Conservation (phyloP, 768 basidiomycete genomes). For the Pleurotus djamor region DNA sequence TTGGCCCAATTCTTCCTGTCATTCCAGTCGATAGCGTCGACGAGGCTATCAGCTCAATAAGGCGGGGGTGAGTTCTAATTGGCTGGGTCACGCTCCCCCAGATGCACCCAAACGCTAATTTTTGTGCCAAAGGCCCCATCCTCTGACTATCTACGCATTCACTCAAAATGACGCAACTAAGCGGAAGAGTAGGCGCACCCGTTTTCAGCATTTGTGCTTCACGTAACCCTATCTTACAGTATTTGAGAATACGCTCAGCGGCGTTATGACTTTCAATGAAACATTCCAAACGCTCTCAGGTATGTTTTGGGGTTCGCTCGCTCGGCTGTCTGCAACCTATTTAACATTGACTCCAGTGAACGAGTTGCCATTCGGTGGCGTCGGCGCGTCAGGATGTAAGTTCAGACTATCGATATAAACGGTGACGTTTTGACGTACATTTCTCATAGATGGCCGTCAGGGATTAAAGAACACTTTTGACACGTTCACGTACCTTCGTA, state of each 20-base stretch:
- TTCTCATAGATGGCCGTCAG: slow-evolving; percentile 50
- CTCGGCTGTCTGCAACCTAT: not conserved
- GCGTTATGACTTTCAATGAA: slow-evolving; percentile 58
- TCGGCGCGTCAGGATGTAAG: slow-evolving; percentile 65
- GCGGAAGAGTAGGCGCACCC: slow-evolving; percentile 27
- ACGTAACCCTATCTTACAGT: slow-evolving; percentile 31
- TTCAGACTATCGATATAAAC: not conserved
- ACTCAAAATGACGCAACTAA: slow-evolving; percentile 43
- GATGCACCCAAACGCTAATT: not conserved
- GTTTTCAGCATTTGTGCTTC: not conserved
- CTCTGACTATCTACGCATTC: slow-evolving; percentile 66
- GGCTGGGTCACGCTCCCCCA: not conserved
- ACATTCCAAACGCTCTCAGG: slow-evolving; percentile 51
- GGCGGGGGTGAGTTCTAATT: slow-evolving; percentile 36
- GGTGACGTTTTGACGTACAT: slow-evolving; percentile 2
- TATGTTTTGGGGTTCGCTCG: slow-evolving; percentile 19
- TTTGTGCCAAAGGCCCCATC: slow-evolving; percentile 39
- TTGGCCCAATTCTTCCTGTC: slow-evolving; percentile 70
- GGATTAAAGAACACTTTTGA: slow-evolving; percentile 52
- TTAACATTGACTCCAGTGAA: slow-evolving; percentile 15
- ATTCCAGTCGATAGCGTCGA: slow-evolving; percentile 53
- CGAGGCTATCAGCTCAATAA: slow-evolving; percentile 55
- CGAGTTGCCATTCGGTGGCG: slow-evolving; percentile 47
- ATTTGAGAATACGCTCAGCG: slow-evolving; percentile 52
- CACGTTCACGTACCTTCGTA: slow-evolving; percentile 47